Conservation (phyloP, 371 early-diverging fungal species). For the Mortierella sp. region DNA sequence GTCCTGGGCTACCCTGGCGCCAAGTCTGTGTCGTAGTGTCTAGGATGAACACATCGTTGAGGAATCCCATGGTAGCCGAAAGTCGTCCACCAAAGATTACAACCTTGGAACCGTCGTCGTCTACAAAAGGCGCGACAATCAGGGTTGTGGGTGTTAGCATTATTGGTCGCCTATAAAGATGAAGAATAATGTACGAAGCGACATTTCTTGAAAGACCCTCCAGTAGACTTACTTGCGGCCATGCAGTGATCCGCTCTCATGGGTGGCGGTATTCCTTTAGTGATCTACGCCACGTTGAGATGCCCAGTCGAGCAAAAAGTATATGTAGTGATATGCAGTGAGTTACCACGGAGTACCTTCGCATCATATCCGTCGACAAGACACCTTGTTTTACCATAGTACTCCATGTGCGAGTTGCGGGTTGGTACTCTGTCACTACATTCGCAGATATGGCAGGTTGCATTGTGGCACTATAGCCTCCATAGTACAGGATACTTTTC, state of each 20-base stretch:
- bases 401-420: conserved; percentile 9
- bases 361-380: too few species aligned
- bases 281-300: conserved; percentile 3
- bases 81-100: conserved; percentile 29
- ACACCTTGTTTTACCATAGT: conserved; percentile 26
- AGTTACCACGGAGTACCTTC: too few species aligned
- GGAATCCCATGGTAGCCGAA: not conserved
- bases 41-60: conserved; percentile 24
- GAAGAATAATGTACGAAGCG: too few species aligned
- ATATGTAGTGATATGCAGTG: too few species aligned
- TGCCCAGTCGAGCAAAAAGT: not conserved
- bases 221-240: conserved; percentile 44
- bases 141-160: too few species aligned
- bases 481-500: conserved; percentile 33
- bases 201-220: too few species aligned
- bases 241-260: conserved; percentile 42
- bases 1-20: conserved; percentile 14
- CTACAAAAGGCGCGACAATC: not conserved
- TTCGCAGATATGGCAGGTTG: not conserved
- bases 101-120: conserved; percentile 24
- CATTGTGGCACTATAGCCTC: conserved; percentile 14
- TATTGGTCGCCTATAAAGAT: too few species aligned
- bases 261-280: conserved; percentile 18
- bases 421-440: conserved; percentile 19
- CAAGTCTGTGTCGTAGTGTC: conserved; percentile 14